Base-by-base conservation (phyloP, 2,329 filamentous ascomycete species). In the Coniochaeta sp. region DNA sequence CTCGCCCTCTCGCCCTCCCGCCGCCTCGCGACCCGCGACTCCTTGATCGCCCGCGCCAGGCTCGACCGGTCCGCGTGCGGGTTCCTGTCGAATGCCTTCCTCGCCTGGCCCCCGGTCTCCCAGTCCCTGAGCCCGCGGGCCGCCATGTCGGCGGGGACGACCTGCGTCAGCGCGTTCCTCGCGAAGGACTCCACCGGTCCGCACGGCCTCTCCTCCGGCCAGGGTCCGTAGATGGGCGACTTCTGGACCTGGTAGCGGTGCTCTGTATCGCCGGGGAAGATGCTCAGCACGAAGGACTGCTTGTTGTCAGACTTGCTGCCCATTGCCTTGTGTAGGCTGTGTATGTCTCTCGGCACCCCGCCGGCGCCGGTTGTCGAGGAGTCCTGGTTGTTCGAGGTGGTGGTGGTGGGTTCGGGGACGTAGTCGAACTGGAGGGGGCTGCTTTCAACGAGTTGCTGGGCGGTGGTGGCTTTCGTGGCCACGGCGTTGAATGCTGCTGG, bases 401-500 rank as follows among this genome's bases (percentile, higher is more conserved):
- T 33, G 16, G 42, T 24, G 2, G 48, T 27, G 16, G 53, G 31
- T 32, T 58, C 55, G 30, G 54, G 50, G 20, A 71, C 56, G 50
- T 77, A 58, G 24, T 68, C 67, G 57, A 76, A 80, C 27, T 66
- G 65, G 38, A 81, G 62, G 1, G 78, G 79, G 54, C 78, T 79
- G 27, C 61, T 61, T 22, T 60, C 53, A 32, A 78, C 53, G n/a
- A 81, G 66, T 31, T 58, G 57, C 3, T 56, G 52, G 12, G 72
- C 76, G 12, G 67, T 70, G 4, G 66, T 9, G 1, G 47, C 62
- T 14, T 64, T 59, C 16, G 67, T 70, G 46, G 66, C 67, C 22
- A 82, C 65, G 12, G 73, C 74, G 35, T 82, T 63, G 60, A 80
- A 82, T 20, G 74, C 73, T 20, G 71, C 69, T 24, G 71, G 66